Evolutionary conservation across 768 basidiomycete species (phyloP).

Genomic region (Tricholoma hemisulphureum): DNA sequence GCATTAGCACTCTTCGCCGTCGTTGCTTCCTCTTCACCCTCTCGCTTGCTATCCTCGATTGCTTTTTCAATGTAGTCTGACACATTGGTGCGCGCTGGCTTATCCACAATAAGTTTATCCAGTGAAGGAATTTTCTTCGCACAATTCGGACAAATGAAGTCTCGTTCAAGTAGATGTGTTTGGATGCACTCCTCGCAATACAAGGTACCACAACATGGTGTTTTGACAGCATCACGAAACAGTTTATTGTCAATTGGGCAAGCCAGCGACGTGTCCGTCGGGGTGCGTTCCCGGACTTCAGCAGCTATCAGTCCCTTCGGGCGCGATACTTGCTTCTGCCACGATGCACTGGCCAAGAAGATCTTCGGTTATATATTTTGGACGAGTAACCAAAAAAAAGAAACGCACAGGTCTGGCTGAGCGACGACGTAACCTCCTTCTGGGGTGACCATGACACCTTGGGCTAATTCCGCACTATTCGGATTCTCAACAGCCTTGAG

Average conservation of each 20-base stretch:
- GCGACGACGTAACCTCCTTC: conserved; percentile 98
- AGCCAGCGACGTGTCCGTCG: conserved; percentile 73
- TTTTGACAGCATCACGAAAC: conserved; percentile 91
- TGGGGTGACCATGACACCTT: conserved; percentile 97
- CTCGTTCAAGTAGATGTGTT: conserved; percentile 88
- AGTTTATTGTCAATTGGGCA: conserved; percentile 94
- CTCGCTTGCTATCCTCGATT: conserved; percentile 75
- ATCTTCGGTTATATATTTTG: background rate
- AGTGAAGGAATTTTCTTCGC: conserved; percentile 83
- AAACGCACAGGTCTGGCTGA: conserved; percentile 88
- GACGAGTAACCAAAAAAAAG: background rate
- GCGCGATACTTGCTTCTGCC: conserved; percentile 88
- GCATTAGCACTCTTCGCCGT: conserved; percentile 19
- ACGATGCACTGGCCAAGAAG: conserved; percentile 63
- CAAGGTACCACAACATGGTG: conserved; percentile 86
- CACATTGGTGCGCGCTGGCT: conserved; percentile 74
- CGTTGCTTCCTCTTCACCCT: conserved; percentile 47
- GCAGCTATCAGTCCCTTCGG: conserved; percentile 79
- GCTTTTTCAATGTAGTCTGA: conserved; percentile 78
- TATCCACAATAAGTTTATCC: conserved; percentile 83
- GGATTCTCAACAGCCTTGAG: conserved; percentile 94
- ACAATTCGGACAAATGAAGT: conserved; percentile 93
- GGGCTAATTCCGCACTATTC: conserved; percentile 60
- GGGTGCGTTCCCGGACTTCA: conserved; percentile 85
- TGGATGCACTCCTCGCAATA: conserved; percentile 99